Evolutionary conservation across 2,329 filamentous ascomycete species (phyloP).

Genomic region (Leptographium galeiforme): DNA sequence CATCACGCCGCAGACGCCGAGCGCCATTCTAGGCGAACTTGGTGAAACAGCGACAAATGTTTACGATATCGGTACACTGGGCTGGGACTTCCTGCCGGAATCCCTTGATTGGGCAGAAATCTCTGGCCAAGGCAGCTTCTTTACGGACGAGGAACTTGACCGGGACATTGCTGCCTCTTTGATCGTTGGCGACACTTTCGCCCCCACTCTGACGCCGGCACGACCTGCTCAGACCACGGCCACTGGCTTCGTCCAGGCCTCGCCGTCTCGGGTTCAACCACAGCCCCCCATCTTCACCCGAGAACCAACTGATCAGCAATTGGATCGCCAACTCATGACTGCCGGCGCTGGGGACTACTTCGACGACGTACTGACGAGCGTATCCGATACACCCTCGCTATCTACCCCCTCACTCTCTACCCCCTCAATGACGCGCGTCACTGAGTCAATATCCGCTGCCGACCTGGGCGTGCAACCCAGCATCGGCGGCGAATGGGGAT

Average conservation of each 20-base stretch:
- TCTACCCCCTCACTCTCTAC: not conserved
- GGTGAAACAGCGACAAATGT: not conserved
- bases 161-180: constrained; percentile 3
- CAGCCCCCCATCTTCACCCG: not conserved
- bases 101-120: constrained; percentile 7
- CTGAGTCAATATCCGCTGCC: not conserved
- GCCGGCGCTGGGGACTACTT: not conserved
- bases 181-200: not conserved
- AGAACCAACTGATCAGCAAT: not conserved
- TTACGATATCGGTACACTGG: not conserved
- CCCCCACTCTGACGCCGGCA: not conserved
- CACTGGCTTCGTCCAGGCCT: not conserved
- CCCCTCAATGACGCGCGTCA: not conserved
- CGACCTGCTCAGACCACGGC: not conserved
- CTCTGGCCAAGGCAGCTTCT: not conserved
- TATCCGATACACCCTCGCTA: not conserved
- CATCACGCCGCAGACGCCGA: not conserved
- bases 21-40: not conserved
- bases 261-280: not conserved
- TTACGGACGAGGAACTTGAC: constrained; percentile 7
- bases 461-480: not conserved
- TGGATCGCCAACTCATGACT: not conserved
- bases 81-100: constrained; percentile 2
- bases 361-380: not conserved
- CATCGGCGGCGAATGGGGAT: not conserved